Base-by-base conservation (phyloP, 768 basidiomycete genomes). In the Botryobasidium botryosum region DNA sequence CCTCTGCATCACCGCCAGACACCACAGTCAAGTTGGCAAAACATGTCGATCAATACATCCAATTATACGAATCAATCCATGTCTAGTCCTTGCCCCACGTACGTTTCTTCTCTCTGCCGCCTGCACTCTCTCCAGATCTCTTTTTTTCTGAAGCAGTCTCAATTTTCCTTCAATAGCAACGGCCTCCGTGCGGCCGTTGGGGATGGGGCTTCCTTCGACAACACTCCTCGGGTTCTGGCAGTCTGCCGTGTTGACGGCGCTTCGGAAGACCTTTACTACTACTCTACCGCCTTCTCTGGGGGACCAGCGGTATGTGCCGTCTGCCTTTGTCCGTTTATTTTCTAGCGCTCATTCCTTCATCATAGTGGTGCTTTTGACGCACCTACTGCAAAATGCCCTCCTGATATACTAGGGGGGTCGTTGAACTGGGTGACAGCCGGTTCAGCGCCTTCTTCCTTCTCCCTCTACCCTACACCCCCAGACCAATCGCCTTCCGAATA, bases 71-170 rank as follows among this genome's bases (percentile, higher is more conserved):
- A 79, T 38, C 26, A 35, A 69, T 70, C 68, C 56, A 72, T 74
- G 73, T 88, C 72, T 87, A 88, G 81, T 88, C 77, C 79, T 75
- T 71, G 83, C 85, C 85, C 85, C 85, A 71, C 81, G 84, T 88
- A 71, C 43, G 77, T 65, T 42, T 50, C 32, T 43, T 38, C 37
- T 35, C n/a, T n/a, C n/a, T n/a, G n/a, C n/a, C n/a, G n/a, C n/a
- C n/a, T 39, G 13, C 35, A 13, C 21, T 37, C 23, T 17, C 12
- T 43, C 35, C 5, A 24, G 35, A n/a, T 37, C 33, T 23, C 23
- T 15, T 35, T 37, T 18, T 45, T 21, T 37, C 26, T 5, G 21
- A 12, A n/a, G 33, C 17, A n/a, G 15, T 36, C n/a, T 10, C 37
- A 8, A 43, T 29, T 15, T 31, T 13, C 8, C 27, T 15, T 13